Evolutionary conservation across 768 basidiomycete genomes (phyloP).

Genomic region (Russula griseocarnosa): DNA sequence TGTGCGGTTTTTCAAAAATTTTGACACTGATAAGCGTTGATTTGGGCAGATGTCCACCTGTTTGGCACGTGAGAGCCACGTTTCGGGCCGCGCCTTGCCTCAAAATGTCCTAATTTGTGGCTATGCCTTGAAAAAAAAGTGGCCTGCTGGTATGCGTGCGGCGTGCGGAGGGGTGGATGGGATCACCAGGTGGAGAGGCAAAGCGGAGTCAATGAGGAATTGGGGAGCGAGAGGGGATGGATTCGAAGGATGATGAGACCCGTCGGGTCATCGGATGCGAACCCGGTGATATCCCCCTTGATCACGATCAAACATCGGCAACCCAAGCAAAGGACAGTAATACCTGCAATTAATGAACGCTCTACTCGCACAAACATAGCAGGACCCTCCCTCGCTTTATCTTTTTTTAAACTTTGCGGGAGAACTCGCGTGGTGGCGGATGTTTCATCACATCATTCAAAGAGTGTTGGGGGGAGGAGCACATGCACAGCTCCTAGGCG

Average conservation of each 20-base stretch:
- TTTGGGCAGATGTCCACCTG: neutral
- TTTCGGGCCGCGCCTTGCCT: neutral
- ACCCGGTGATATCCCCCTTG: neutral
- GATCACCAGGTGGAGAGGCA: neutral
- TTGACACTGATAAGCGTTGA: neutral
- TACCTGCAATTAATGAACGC: neutral
- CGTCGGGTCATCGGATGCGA: neutral
- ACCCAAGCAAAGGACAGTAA: neutral
- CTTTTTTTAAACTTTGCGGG: neutral
- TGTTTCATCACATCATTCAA: neutral
- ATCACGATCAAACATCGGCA: neutral
- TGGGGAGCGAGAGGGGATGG: too few relatives aligned
- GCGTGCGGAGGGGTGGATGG: neutral
- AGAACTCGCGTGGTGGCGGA: neutral
- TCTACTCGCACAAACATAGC: neutral
- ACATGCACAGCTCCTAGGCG: neutral
- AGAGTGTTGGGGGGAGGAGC: neutral
- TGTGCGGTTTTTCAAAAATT: neutral
- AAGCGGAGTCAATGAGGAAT: too few relatives aligned
- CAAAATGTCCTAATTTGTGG: neutral
- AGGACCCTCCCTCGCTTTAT: too few relatives aligned
- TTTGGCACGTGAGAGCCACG: neutral
- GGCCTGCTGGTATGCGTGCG: neutral
- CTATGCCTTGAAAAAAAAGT: neutral
- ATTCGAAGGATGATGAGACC: neutral